Evolutionary conservation across 768 basidiomycete species (phyloP).

Genomic region (Roridomyces roridus): DNA sequence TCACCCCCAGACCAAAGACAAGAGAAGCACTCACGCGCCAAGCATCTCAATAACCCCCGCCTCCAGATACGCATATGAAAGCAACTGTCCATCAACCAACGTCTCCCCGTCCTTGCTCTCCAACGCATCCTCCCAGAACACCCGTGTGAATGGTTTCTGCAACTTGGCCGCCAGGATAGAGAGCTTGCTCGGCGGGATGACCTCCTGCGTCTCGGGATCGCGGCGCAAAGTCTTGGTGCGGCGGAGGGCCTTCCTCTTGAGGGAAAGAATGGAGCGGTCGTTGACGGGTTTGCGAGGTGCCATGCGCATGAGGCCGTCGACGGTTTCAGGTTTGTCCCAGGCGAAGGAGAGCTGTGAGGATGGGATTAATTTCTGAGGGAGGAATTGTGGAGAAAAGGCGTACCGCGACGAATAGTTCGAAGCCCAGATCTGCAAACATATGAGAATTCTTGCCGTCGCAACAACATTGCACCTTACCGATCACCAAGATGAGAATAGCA

Average conservation of each 20-base stretch:
- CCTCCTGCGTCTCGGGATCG: conserved; percentile 58
- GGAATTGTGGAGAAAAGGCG: conserved; percentile 26
- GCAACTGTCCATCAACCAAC: conserved; percentile 63
- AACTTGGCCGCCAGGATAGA: conserved; percentile 44
- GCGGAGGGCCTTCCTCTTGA: conserved; percentile 63
- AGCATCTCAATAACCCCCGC: conserved; percentile 66
- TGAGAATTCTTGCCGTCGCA: neutral
- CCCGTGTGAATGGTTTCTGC: conserved; percentile 59
- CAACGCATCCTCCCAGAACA: conserved; percentile 64
- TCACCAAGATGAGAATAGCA: conserved; percentile 74
- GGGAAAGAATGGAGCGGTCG: conserved; percentile 54
- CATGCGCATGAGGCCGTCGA: conserved; percentile 71
- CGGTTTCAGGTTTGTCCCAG: conserved; percentile 73
- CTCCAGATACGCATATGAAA: conserved; percentile 73
- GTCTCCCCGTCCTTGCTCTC: conserved; percentile 62
- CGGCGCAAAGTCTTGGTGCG: conserved; percentile 59
- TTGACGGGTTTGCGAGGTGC: conserved; percentile 72
- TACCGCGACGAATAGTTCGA: conserved; percentile 71
- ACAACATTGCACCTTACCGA: conserved; percentile 49
- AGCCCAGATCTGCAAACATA: conserved; percentile 62
- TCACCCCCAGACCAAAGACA: neutral
- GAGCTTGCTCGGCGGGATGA: conserved; percentile 48
- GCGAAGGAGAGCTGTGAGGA: conserved; percentile 64
- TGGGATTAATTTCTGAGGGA: neutral
- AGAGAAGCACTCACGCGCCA: conserved; percentile 53